These are phyloP conservation scores for Corchorus olitorius DNA, from an alignment of 345 rosid genomes.

Conservation along the genomic window DNA sequence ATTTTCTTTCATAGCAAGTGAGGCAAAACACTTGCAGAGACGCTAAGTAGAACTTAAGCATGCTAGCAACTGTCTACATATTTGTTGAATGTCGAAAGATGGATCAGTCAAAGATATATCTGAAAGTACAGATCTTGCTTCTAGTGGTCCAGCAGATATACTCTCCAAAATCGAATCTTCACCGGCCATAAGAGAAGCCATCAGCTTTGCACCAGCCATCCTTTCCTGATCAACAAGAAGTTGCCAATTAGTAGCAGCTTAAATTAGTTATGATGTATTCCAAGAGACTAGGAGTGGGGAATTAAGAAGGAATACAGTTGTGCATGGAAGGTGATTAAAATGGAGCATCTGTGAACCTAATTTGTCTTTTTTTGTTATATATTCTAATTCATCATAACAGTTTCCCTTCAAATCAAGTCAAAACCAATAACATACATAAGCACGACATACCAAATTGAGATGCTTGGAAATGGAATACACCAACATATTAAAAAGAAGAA, in stretches of 20 bases:
- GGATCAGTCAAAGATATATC: slow-evolving; percentile 56
- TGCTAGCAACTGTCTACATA: slow-evolving; percentile 61
- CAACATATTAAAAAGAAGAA: neutral
- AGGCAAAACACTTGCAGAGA: neutral
- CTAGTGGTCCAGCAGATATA: slow-evolving; percentile 67
- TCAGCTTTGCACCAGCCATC: slow-evolving; percentile 79
- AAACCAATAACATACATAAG: neutral
- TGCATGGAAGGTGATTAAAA: neutral
- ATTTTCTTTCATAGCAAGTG: neutral
- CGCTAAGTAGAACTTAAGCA: slow-evolving; percentile 49
- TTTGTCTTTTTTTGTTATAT: neutral
- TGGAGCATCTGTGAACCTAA: no score
- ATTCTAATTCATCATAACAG: neutral
- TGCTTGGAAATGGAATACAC: neutral
- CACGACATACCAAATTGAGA: neutral
- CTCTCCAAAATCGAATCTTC: slow-evolving; percentile 68
- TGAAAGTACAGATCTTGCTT: slow-evolving; percentile 66
- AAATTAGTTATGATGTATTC: neutral
- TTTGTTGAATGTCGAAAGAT: slow-evolving; percentile 49
- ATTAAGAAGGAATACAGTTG: neutral
- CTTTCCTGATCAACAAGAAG: slow-evolving; percentile 57
- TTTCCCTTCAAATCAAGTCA: neutral
- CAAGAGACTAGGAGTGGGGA: neutral
- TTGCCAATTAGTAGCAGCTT: neutral
- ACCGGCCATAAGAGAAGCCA: slow-evolving; percentile 82